Evolutionary conservation across 805 yeast genomes (phyloP).

Genomic region (Vanderwaltozyma polyspora): DNA sequence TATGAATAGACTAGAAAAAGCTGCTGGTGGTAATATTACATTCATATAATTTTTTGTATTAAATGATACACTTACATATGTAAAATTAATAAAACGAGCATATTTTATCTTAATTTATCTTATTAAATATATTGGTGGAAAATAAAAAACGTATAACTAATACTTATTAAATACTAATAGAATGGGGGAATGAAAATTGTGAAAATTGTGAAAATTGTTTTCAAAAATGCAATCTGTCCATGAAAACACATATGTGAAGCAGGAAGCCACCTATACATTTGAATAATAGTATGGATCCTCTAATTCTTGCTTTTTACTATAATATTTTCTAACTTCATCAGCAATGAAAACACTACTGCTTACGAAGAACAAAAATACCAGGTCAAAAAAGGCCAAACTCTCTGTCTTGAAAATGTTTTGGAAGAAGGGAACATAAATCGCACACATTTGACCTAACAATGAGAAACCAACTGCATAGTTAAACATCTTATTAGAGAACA

Average conservation of each 20-base stretch:
- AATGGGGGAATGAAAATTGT: too few relatives aligned
- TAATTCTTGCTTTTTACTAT: constrained; percentile 12
- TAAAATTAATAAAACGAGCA: too few relatives aligned
- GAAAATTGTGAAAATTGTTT: too few relatives aligned
- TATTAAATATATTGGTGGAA: too few relatives aligned
- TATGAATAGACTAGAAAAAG: constrained; percentile 55
- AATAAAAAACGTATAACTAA: too few relatives aligned
- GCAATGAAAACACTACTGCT: constrained; percentile 76
- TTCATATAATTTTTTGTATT: too few relatives aligned
- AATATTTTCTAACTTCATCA: constrained; percentile 69
- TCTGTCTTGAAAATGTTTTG: constrained; percentile 93
- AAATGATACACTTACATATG: too few relatives aligned
- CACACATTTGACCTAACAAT: constrained; percentile 81
- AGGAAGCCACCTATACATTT: constrained; percentile 11
- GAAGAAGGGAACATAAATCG: constrained; percentile 86
- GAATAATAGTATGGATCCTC: constrained; percentile 13
- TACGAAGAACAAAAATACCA: constrained; percentile 47
- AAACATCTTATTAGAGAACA: constrained; percentile 75
- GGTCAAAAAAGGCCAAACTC: constrained; percentile 62
- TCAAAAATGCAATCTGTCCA: too few relatives aligned
- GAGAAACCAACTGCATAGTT: constrained; percentile 87
- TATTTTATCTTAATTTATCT: too few relatives aligned
- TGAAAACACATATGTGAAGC: too few relatives aligned
- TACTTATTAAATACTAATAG: too few relatives aligned
- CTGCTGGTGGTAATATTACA: constrained; percentile 11